Percentiles rank a stretch among this genome's conserved stretches.
Evolutionary conservation across 1,284 basidiomycete species (phyloP).

Genomic region (Ceratobasidium theobromae): DNA sequence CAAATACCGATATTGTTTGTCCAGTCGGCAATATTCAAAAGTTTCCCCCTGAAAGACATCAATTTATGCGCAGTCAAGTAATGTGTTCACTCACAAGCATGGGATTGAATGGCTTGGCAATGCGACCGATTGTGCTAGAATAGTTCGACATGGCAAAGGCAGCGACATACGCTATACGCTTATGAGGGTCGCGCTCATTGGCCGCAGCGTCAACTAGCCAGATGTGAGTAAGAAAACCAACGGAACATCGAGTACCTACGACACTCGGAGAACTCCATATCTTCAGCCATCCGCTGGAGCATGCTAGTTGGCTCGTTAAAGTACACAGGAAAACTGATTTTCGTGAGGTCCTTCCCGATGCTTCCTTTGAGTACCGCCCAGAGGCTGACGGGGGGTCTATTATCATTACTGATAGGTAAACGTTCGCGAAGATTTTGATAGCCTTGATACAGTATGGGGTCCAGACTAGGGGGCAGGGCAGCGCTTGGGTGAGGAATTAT

Average conservation of each 20-base stretch:
- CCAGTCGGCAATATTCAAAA: slow-evolving; percentile 89
- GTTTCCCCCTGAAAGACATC: slow-evolving; percentile 66
- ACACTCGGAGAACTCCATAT: slow-evolving; percentile 95
- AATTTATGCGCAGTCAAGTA: not conserved
- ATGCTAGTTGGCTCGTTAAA: slow-evolving; percentile 98
- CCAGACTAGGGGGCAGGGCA: slow-evolving; percentile 43
- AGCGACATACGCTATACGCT: slow-evolving; percentile 89
- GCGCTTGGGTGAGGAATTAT: slow-evolving; percentile 43
- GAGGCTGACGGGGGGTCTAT: slow-evolving; percentile 86
- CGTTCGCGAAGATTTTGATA: slow-evolving; percentile 68
- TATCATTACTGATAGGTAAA: slow-evolving; percentile 73
- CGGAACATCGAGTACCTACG: slow-evolving; percentile 55
- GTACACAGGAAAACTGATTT: slow-evolving; percentile 93
- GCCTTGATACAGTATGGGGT: slow-evolving; percentile 61
- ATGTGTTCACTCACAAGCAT: slow-evolving; percentile 63
- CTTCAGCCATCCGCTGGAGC: slow-evolving; percentile 77
- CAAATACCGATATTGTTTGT: slow-evolving; percentile 89
- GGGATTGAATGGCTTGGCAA: slow-evolving; percentile 95
- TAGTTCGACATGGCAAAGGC: slow-evolving; percentile 99
- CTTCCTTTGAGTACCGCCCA: slow-evolving; percentile 96
- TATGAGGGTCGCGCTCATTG: slow-evolving; percentile 72
- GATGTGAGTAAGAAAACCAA: not conserved
- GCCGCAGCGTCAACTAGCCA: slow-evolving; percentile 78
- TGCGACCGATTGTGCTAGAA: slow-evolving; percentile 90
- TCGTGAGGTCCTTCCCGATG: slow-evolving; percentile 96